Conservation (phyloP, 163 green algal species). For the Scenedesmus sp. region DNA sequence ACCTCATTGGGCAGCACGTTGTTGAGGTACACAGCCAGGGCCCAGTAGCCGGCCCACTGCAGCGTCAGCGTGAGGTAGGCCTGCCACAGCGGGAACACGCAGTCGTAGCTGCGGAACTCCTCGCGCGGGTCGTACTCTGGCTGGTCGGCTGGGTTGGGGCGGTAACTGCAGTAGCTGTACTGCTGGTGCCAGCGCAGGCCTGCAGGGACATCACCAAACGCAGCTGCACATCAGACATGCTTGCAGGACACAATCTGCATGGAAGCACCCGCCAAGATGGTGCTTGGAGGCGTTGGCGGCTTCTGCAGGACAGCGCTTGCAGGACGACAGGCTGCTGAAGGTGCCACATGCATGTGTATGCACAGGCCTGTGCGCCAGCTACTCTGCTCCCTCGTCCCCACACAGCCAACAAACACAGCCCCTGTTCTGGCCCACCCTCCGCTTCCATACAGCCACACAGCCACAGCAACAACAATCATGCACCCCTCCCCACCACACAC, state of each 20-base stretch:
- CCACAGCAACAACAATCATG: background rate
- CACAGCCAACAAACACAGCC: background rate
- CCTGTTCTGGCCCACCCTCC: background rate
- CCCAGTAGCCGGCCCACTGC: constrained; percentile 84
- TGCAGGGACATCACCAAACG: background rate
- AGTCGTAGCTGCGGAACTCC: constrained; percentile 80
- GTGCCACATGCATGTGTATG: background rate
- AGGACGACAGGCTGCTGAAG: background rate
- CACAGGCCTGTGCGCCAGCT: no score
- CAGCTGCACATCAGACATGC: background rate
- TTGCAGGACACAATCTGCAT: background rate
- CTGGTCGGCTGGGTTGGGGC: constrained; percentile 58
- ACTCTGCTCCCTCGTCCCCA: background rate
- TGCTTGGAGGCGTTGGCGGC: no score
- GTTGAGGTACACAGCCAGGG: constrained; percentile 93
- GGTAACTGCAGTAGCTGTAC: constrained; percentile 75
- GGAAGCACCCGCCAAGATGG: background rate
- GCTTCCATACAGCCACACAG: no score
- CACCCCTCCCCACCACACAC: background rate
- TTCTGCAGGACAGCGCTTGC: background rate
- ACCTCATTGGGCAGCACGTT: constrained; percentile 91
- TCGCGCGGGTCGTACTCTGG: constrained; percentile 53
- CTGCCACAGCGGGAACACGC: constrained; percentile 75
- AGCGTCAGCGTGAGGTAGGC: constrained; percentile 75
- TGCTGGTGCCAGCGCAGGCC: constrained; percentile 70